A percentile compares a stretch with the other conserved stretches of the same genome.
Evolutionary conservation across 164 flowering plant genomes (phyloP).

Genomic region (Akebia trifoliata): DNA sequence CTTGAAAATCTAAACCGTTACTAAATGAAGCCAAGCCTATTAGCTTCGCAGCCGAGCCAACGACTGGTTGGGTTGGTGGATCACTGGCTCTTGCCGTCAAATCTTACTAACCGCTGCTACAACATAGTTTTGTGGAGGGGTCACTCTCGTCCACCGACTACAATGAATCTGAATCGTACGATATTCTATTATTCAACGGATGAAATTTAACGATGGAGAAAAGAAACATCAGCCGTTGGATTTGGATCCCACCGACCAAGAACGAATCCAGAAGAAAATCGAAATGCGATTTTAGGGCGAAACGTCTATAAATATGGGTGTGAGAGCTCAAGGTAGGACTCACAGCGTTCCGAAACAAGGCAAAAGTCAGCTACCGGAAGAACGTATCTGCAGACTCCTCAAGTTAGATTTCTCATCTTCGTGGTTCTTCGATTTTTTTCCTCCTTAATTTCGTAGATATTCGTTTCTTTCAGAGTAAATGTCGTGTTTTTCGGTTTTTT

Average conservation of each 20-base stretch:
- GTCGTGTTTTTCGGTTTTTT: background rate
- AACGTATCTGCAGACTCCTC: background rate
- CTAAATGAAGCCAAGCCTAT: too few relatives aligned
- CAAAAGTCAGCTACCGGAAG: background rate
- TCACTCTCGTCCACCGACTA: background rate
- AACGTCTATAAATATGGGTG: background rate
- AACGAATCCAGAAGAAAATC: too few relatives aligned
- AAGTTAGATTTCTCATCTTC: background rate
- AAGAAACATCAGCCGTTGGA: background rate
- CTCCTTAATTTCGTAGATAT: background rate
- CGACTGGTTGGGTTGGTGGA: background rate
- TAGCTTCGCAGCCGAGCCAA: too few relatives aligned
- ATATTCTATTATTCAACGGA: background rate
- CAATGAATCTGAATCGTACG: background rate
- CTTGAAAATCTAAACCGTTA: too few relatives aligned
- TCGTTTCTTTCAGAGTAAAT: background rate
- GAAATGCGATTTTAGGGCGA: background rate
- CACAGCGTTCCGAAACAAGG: background rate
- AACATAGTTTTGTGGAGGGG: too few relatives aligned
- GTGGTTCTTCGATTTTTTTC: background rate
- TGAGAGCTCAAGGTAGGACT: background rate
- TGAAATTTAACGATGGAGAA: background rate
- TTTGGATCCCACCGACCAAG: background rate
- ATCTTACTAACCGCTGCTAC: too few relatives aligned
- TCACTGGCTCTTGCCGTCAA: background rate